Evolutionary conservation across 345 rosid species (phyloP), one percentile per base, ranked within the genome.

Genomic region (Gossypium stocksii): DNA sequence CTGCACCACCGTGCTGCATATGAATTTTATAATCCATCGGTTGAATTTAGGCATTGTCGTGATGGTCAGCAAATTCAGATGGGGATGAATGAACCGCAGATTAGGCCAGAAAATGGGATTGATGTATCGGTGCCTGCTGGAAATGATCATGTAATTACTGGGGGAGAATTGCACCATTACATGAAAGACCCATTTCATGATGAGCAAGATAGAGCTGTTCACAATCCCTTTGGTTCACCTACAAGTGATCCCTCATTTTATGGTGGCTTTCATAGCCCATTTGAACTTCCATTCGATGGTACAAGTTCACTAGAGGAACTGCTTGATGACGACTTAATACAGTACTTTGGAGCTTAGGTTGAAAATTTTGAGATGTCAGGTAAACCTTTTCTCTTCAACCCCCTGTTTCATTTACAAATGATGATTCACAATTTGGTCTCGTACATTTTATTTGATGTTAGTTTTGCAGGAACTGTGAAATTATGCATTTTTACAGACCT

Each of bases 201-300:
- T 72, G 98, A 85, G 58, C 93, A 86, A 80, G 90, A 88, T 4
- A 82, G 84, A 63, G 83, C 83, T 66, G 80, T 87, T 83, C 91
- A 84, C 78, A 83, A 74, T 83, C 82, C 78, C 70, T 85, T 90
- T 70, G 86, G 81, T 19, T 86, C 93, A 64, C 91, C 97, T 1
- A 80, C 87, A 22, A 66, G 76, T 51, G 82, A 76, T 82, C 77
- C 85, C 77, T 10, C 90, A 15, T 77, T 86, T 62, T 89, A 83
- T 79, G 85, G 79, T 43, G 87, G 66, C 17, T 23, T 79, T 51
- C 20, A 52, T 57, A 81, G 82, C 66, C 79, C 85, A 2, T 78
- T 34, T 73, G 76, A 76, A 66, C 64, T 87, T 74, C 80, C 72
- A 45, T 60, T 80, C 52, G 53, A 51, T 20, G 62, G 45, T 46